Conservation (phyloP, 176 grass and related monocot genomes). For the Triticum dicoccoides region DNA sequence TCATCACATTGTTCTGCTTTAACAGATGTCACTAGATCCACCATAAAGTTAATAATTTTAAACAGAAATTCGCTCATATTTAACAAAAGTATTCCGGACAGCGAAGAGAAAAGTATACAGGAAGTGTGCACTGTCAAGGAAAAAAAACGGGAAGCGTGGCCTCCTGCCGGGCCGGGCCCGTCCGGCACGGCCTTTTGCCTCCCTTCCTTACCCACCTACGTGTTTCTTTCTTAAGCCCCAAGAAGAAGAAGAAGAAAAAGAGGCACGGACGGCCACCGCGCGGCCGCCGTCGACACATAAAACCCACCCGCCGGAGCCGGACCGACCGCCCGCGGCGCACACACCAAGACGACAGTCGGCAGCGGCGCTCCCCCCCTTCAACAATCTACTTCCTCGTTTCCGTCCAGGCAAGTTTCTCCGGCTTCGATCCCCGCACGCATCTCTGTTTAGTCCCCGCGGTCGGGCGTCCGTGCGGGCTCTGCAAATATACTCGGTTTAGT, state of each 20-base stretch:
- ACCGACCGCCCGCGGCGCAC: not conserved
- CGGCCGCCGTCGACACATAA: constrained; percentile 14
- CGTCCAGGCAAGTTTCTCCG: not conserved
- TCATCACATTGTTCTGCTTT: constrained; percentile 41
- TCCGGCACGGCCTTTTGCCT: not conserved
- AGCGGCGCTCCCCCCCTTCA: not conserved
- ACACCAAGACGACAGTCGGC: not conserved
- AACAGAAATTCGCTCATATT: too few relatives aligned
- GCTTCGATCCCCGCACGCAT: not conserved
- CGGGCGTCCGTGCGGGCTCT: not conserved
- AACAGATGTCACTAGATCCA: not conserved
- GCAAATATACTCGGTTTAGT: not conserved
- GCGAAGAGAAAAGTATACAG: too few relatives aligned
- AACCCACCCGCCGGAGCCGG: not conserved
- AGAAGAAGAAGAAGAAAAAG: not conserved
- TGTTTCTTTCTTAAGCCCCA: constrained; percentile 35
- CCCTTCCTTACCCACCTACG: not conserved
- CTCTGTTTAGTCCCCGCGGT: not conserved
- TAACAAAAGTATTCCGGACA: too few relatives aligned
- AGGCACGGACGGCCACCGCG: not conserved
- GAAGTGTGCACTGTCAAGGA: not conserved
- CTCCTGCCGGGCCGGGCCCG: not conserved
- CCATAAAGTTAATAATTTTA: too few relatives aligned
- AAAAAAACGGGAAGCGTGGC: not conserved
- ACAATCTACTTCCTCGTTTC: not conserved